A percentile compares a stretch with the other conserved stretches of the same genome.
phyloP scores from a whole-genome alignment of 148 eudicot genomes.

The Dianthus caryophyllus region DNA sequence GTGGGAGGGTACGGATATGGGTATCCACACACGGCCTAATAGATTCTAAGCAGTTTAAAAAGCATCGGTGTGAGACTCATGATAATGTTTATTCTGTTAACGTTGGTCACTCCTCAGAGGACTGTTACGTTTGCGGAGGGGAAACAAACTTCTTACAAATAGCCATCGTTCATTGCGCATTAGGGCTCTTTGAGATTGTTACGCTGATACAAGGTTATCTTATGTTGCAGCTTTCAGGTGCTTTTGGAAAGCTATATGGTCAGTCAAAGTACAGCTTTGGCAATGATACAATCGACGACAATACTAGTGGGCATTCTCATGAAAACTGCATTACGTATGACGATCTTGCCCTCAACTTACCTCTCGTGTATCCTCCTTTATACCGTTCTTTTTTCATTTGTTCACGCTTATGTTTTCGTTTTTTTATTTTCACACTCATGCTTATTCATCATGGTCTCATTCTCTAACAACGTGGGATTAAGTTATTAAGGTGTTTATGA shows the following conservation, averaged over 20 bases:
- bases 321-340: slow-evolving; percentile 85
- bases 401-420: not conserved
- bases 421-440: not conserved
- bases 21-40: too few species aligned
- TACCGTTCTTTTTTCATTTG: not conserved
- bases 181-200: not conserved
- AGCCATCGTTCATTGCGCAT: slow-evolving; percentile 1
- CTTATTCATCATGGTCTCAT: not conserved
- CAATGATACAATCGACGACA: slow-evolving; percentile 42
- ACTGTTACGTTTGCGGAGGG: not conserved
- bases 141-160: not conserved
- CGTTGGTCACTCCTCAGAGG: not conserved
- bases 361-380: not conserved
- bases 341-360: not conserved
- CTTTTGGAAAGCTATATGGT: slow-evolving; percentile 86
- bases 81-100: not conserved
- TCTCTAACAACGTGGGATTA: not conserved
- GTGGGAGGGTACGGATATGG: too few species aligned
- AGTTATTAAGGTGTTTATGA: too few species aligned
- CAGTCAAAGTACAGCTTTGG: slow-evolving; percentile 61
- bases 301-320: slow-evolving; percentile 49
- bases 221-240: slow-evolving; percentile 67
- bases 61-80: not conserved
- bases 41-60: not conserved
- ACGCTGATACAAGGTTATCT: slow-evolving; percentile 13